Base-by-base conservation (phyloP, 345 rosid species). In the Aegle marmelos region DNA sequence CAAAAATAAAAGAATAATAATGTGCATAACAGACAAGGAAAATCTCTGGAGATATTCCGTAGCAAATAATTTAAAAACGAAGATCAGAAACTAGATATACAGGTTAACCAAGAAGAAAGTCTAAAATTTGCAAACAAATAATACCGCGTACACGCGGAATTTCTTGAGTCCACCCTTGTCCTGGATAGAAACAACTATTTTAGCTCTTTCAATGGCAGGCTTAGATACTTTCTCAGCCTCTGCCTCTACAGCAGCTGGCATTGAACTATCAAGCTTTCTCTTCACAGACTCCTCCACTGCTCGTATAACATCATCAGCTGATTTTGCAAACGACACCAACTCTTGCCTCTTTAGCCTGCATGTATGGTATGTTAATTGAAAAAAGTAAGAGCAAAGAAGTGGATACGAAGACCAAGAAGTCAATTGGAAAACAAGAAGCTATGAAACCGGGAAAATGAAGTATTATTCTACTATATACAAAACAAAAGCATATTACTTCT, bases 331-430 rank as follows among this genome's bases (percentile, higher is more conserved):
- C 14, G 91, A 83, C 81, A 85, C 74, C 64, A 95, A 83, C 88
- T 95, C 98, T 84, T 91, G 88, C 82, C 84, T 93, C 87, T 81
- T 91, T 78, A 87, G 73, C 88, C 98, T 95, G 83, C 73, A 81
- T 56, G 74, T 22, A 65, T 54, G 36, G 60, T 57, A 77, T 22
- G 68, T 73, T 50, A 57, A 81, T 69, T 53, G 59, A 25, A 13
- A 50, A 72, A 48, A 68, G 65, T 3, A 36, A 36, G 14, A 19
- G 41, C 64, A 57, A 28, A 71, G 2, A 75, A n/a, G 45, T 19
- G 27, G 6, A 54, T 56, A 67, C 54, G 58, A 74, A 62, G 58
- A 28, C 21, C 59, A 65, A 74, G 45, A 73, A 70, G 27, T 21
- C 63, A 75, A 8, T 36, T 34, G 56, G 36, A 31, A 31, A 37